These are phyloP conservation scores for Pezicula carpinea DNA, from an alignment of 2,329 filamentous ascomycete genomes.

Conservation along the genomic window DNA sequence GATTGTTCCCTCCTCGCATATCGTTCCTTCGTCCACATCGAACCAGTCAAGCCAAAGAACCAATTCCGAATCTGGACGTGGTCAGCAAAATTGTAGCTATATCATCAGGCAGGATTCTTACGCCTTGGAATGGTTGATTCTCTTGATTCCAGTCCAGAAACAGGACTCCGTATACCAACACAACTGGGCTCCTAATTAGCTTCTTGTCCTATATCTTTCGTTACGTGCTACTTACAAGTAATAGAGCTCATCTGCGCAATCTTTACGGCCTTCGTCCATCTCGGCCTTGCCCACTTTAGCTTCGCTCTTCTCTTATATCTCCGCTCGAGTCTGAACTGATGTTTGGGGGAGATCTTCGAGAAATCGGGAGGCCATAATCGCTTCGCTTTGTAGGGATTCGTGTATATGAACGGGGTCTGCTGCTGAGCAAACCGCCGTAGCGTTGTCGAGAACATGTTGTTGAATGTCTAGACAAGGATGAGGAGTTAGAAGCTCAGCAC, in stretches of 20 bases:
- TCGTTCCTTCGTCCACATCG: slow-evolving; percentile 27
- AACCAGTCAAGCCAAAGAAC: slow-evolving; percentile 34
- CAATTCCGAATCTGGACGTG: slow-evolving; percentile 32
- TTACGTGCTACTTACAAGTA: slow-evolving; percentile 19
- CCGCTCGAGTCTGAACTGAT: slow-evolving; percentile 75
- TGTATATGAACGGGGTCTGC: slow-evolving; percentile 31
- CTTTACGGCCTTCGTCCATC: slow-evolving; percentile 61
- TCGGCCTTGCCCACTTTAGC: slow-evolving; percentile 55
- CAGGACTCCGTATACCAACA: slow-evolving; percentile 51
- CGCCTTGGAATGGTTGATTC: slow-evolving; percentile 44
- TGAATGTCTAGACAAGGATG: slow-evolving; percentile 10
- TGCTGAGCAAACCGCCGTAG: slow-evolving; percentile 36
- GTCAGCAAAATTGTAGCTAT: slow-evolving; percentile 9
- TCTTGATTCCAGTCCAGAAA: slow-evolving; percentile 55
- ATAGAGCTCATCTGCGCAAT: slow-evolving; percentile 49
- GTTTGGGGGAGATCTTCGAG: slow-evolving; percentile 60
- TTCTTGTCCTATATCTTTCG: neutral
- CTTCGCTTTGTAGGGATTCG: slow-evolving; percentile 59
- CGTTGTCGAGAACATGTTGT: slow-evolving; percentile 43
- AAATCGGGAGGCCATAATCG: slow-evolving; percentile 79
- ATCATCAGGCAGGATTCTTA: slow-evolving; percentile 28
- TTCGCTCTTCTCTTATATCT: slow-evolving; percentile 68
- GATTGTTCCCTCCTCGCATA: slow-evolving; percentile 12
- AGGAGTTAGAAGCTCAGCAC: neutral
- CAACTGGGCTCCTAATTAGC: slow-evolving; percentile 34